A percentile compares a stretch with the other conserved stretches of the same genome.
Conservation (phyloP, 208 protist species). For the Leptomonas seymouri region DNA sequence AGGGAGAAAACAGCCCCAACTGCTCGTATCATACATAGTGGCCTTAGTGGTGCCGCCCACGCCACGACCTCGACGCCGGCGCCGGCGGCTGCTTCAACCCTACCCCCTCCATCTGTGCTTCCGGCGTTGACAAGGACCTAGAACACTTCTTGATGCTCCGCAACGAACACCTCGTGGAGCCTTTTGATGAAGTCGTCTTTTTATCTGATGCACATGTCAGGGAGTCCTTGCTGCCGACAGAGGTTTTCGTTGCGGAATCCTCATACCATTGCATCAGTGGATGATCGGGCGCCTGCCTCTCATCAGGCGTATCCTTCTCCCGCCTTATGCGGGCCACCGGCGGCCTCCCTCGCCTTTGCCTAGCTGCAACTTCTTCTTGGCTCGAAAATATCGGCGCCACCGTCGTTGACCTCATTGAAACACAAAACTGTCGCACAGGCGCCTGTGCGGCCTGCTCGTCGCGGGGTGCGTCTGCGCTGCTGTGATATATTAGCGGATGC, state of each 20-base stretch:
- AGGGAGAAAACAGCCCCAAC: background rate
- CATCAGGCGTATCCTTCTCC: background rate
- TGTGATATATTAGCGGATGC: background rate
- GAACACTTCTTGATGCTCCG: background rate
- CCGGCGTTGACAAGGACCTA: background rate
- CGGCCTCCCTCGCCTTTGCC: background rate
- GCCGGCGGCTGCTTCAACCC: background rate
- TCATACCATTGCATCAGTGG: background rate
- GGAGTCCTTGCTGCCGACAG: background rate
- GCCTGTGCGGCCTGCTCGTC: background rate
- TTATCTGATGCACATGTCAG: background rate
- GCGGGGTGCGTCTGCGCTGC: background rate
- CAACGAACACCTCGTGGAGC: background rate
- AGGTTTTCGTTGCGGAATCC: background rate
- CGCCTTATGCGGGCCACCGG: background rate
- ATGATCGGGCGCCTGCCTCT: background rate
- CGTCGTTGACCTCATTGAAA: too few relatives aligned
- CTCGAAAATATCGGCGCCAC: conserved; percentile 3
- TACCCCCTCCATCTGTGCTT: background rate
- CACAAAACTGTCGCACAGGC: background rate
- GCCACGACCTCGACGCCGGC: background rate
- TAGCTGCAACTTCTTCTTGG: background rate
- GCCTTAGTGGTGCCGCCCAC: background rate
- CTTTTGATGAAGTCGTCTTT: background rate
- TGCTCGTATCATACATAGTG: background rate